Evolutionary conservation across 192 early-diverging fungal genomes (phyloP).

Genomic region (Entomortierella lignicola): DNA sequence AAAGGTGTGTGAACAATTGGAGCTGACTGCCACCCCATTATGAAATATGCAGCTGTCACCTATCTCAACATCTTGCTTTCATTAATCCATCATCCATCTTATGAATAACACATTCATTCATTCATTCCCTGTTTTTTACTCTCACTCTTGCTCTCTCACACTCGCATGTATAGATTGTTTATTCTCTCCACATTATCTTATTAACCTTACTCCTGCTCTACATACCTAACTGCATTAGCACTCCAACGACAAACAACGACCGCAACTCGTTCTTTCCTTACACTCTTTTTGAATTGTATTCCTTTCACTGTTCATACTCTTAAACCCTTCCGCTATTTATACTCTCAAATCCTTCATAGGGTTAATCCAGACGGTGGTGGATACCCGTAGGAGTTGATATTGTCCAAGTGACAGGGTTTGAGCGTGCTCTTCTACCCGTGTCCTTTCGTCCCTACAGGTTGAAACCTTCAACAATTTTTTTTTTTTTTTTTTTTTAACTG

Average conservation of each 20-base stretch:
- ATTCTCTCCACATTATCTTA: too few species aligned
- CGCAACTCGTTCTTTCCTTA: not conserved
- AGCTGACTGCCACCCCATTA: too few species aligned
- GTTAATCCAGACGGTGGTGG: not conserved
- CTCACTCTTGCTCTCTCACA: too few species aligned
- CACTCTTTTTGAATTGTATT: not conserved
- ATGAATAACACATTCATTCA: too few species aligned
- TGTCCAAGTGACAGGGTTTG: not conserved
- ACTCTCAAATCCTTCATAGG: not conserved
- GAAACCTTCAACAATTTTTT: not conserved
- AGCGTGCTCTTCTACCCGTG: not conserved
- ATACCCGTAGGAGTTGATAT: slow-evolving; percentile 11
- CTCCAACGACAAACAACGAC: not conserved
- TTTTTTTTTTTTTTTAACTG: not conserved
- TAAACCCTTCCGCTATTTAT: not conserved
- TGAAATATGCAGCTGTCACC: too few species aligned
- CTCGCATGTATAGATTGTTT: too few species aligned
- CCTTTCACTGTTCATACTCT: not conserved
- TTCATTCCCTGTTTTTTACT: too few species aligned
- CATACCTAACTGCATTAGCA: too few species aligned
- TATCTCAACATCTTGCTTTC: too few species aligned
- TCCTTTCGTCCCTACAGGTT: not conserved
- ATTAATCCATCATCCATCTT: too few species aligned
- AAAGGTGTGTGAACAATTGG: too few species aligned
- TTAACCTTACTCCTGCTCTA: too few species aligned